Evolutionary conservation across 495 filamentous ascomycete genomes (phyloP).

Genomic region (Pyrenopolyporus hunteri): DNA sequence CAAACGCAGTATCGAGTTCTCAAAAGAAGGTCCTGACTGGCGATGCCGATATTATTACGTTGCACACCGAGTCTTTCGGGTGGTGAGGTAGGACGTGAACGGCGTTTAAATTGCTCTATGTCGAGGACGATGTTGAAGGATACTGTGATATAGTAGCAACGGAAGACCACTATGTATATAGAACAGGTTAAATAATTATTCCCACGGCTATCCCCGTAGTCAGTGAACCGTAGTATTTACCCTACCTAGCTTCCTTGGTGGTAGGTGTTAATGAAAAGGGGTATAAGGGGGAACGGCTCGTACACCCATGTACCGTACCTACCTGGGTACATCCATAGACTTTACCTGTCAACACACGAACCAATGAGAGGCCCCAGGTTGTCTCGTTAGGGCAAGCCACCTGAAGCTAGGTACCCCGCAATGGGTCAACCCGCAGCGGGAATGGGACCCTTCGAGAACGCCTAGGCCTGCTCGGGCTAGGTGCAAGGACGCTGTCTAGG

Average conservation of each 20-base stretch:
- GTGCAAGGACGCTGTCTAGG: too few relatives aligned
- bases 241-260: too few relatives aligned
- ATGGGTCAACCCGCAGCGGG: constrained; percentile 12
- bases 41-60: constrained; percentile 67
- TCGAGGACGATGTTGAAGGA: neutral
- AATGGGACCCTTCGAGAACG: neutral
- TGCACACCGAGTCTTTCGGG: constrained; percentile 69
- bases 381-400: constrained; percentile 36
- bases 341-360: neutral
- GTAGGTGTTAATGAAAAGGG: too few relatives aligned
- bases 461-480: neutral
- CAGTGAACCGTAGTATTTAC: too few relatives aligned
- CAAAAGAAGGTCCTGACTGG: constrained; percentile 66
- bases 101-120: neutral
- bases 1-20: constrained; percentile 67
- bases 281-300: too few relatives aligned
- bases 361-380: constrained; percentile 18
- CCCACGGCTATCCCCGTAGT: too few relatives aligned
- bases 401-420: constrained; percentile 35
- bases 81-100: constrained; percentile 23
- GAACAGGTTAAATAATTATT: too few relatives aligned
- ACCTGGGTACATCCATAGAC: neutral
- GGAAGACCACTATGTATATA: too few relatives aligned
- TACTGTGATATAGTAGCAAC: neutral
- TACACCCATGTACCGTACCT: too few relatives aligned